phyloP scores from a whole-genome alignment of 495 filamentous ascomycete genomes.

The Podospora tetraspora region DNA sequence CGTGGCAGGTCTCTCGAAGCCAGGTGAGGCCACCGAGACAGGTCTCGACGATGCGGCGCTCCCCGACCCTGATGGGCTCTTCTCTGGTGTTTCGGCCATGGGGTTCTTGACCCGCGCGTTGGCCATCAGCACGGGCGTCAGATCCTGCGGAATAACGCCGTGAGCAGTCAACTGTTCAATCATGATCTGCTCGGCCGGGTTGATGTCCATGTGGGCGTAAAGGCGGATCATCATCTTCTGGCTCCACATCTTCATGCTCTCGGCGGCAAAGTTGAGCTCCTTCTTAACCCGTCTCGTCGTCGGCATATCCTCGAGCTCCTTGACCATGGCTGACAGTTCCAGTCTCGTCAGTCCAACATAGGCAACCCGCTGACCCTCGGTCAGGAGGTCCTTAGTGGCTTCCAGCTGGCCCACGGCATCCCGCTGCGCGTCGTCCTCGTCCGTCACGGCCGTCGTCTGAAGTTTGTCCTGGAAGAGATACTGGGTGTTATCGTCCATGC shows the following conservation, averaged over 20 bases:
- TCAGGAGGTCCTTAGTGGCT: constrained; percentile 91
- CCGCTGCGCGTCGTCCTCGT: constrained; percentile 74
- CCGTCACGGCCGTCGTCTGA: constrained; percentile 51
- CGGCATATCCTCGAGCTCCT: constrained; percentile 56
- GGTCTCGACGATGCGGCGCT: constrained; percentile 19
- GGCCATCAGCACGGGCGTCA: constrained; percentile 82
- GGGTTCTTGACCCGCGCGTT: constrained; percentile 93
- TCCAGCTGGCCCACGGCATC: constrained; percentile 87
- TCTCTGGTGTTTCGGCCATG: constrained; percentile 49
- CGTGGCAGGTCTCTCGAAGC: constrained; percentile 37
- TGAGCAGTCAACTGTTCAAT: constrained; percentile 94
- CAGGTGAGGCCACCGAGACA: constrained; percentile 22
- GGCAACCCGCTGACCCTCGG: constrained; percentile 90
- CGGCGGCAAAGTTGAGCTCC: constrained; percentile 57
- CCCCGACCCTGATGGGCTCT: constrained; percentile 4
- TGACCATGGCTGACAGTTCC: constrained; percentile 69
- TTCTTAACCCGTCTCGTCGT: constrained; percentile 58
- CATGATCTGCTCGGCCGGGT: constrained; percentile 88
- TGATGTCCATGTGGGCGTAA: constrained; percentile 95
- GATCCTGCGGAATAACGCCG: constrained; percentile 76
- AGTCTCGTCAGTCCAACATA: constrained; percentile 88
- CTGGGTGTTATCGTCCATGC: constrained; percentile 94
- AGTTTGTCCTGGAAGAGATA: constrained; percentile 78
- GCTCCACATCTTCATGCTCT: constrained; percentile 89
- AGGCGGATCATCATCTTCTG: constrained; percentile 95